phyloP scores from a whole-genome alignment of 495 filamentous ascomycete genomes.

The Penicillium bovifimosum region DNA sequence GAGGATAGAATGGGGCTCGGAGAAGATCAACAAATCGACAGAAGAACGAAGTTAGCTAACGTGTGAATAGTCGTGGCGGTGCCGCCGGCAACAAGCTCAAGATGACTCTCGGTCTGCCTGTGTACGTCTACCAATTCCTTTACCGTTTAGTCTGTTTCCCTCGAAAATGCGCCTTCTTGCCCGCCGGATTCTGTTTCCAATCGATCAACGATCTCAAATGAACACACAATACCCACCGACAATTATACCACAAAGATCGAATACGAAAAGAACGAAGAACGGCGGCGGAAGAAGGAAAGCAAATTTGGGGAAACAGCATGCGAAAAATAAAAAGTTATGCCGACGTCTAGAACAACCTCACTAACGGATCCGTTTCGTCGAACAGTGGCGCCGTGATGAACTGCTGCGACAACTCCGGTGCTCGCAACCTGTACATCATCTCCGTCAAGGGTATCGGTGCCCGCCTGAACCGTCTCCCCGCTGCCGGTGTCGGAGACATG shows the following conservation, averaged over 20 bases:
- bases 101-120: conserved; percentile 99
- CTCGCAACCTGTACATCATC: conserved; percentile 99
- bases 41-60: conserved; percentile 25
- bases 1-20: conserved; percentile 10
- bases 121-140: conserved; percentile 60
- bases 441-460: conserved; percentile 99
- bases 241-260: background rate
- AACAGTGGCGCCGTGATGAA: conserved; percentile 90
- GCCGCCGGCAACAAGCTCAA: conserved; percentile 99
- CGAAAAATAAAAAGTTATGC: too few relatives aligned
- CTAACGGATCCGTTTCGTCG: conserved; percentile 17
- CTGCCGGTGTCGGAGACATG: conserved; percentile 98
- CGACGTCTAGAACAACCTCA: conserved; percentile 7
- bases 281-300: conserved; percentile 2
- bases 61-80: conserved; percentile 63
- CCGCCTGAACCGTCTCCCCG: conserved; percentile 94
- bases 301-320: conserved; percentile 1
- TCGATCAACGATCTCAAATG: background rate
- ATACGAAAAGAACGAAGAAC: background rate
- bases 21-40: conserved; percentile 1
- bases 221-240: conserved; percentile 3
- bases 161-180: conserved; percentile 7
- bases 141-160: conserved; percentile 10
- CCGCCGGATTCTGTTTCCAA: conserved; percentile 11
- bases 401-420: conserved; percentile 97